Percentiles rank a stretch among this genome's conserved stretches.
phyloP scores from a whole-genome alignment of 2,329 filamentous ascomycete species.

The Didymella arachidicola region DNA sequence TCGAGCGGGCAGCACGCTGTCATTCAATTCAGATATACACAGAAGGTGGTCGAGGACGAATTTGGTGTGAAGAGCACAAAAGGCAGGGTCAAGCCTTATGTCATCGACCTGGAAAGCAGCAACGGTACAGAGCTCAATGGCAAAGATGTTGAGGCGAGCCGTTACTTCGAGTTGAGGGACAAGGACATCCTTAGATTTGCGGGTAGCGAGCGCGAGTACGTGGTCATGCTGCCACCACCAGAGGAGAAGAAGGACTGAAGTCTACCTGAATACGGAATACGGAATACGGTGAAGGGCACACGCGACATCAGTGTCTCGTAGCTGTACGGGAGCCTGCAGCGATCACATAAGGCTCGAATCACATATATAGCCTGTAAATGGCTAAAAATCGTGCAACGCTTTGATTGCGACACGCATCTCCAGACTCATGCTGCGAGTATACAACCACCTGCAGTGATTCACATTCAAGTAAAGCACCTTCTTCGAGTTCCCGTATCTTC shows the following conservation, averaged over 20 bases:
- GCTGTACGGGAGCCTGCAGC: not conserved
- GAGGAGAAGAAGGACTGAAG: constrained; percentile 28
- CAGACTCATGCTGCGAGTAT: not conserved
- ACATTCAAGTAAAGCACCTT: not conserved
- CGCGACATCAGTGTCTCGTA: not conserved
- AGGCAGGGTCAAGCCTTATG: constrained; percentile 72
- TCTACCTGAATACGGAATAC: not conserved
- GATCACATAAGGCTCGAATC: not conserved
- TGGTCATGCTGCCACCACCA: constrained; percentile 77
- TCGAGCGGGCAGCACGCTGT: constrained; percentile 96
- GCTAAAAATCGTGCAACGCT: not conserved
- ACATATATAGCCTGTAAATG: not conserved
- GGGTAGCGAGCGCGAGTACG: constrained; percentile 88
- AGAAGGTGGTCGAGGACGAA: constrained; percentile 85
- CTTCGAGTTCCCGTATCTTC: not conserved
- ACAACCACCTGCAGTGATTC: not conserved
- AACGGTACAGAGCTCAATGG: constrained; percentile 89
- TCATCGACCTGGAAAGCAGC: constrained; percentile 92
- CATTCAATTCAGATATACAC: constrained; percentile 87
- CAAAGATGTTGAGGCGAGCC: constrained; percentile 73
- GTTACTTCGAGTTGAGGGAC: constrained; percentile 85
- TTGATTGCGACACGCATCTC: not conserved
- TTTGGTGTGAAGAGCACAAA: constrained; percentile 60
- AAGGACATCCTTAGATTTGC: constrained; percentile 92
- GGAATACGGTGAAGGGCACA: too few relatives aligned